These are phyloP conservation scores for Solanum lignicaule DNA, from an alignment of 257 asterid species.

Conservation along the genomic window DNA sequence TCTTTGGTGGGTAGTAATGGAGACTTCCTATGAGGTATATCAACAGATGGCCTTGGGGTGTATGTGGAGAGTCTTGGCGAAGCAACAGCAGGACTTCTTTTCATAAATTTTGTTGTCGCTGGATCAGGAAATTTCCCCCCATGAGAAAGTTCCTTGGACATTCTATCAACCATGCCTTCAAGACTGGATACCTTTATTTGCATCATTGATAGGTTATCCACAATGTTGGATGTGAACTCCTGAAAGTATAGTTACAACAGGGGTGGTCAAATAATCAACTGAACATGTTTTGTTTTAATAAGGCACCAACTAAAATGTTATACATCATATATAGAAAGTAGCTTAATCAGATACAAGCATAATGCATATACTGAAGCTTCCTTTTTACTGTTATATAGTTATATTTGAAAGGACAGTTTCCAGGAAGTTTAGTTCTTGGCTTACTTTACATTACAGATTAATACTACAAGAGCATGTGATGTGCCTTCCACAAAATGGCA, in stretches of 20 bases:
- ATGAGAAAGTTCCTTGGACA: conserved; percentile 52
- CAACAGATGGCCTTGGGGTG: conserved; percentile 75
- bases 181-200: conserved; percentile 81
- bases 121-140: conserved; percentile 46
- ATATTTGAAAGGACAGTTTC: not conserved
- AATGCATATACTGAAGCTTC: not conserved
- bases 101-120: conserved; percentile 32
- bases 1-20: conserved; percentile 32
- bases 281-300: not conserved
- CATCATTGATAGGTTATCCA: conserved; percentile 68
- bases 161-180: conserved; percentile 59
- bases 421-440: not conserved
- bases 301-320: not conserved
- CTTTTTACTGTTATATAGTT: not conserved
- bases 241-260: conserved; percentile 16
- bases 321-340: not conserved
- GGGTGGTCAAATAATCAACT: not conserved
- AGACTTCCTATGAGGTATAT: conserved; percentile 36
- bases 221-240: conserved; percentile 53
- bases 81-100: conserved; percentile 44
- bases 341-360: not conserved
- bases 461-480: not conserved
- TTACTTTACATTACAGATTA: not conserved
- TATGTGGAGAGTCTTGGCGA: conserved; percentile 69
- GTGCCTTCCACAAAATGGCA: not conserved